Conservation (phyloP, 2,329 filamentous ascomycete genomes). For the Laburnicola sp. region DNA sequence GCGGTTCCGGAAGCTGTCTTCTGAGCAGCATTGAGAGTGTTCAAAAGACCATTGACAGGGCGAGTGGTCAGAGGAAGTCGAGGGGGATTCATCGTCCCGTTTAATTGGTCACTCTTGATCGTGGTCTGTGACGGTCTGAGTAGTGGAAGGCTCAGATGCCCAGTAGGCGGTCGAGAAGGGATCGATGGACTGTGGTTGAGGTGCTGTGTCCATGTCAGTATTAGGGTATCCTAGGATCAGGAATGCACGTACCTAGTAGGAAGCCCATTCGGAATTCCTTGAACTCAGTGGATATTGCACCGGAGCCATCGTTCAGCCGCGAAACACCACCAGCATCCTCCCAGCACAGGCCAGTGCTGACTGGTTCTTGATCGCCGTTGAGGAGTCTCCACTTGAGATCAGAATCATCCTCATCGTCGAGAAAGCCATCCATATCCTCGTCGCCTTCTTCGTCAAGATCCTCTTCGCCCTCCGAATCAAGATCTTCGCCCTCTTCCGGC, state of each 20-base stretch:
- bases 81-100: conserved; percentile 45
- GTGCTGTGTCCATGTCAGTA: conserved; percentile 39
- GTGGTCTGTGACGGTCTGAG: conserved; percentile 12
- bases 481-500: conserved; percentile 70
- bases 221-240: background rate
- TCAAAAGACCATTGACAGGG: conserved; percentile 40
- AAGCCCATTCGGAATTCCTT: conserved; percentile 73
- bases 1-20: conserved; percentile 22
- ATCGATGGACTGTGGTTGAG: conserved; percentile 67
- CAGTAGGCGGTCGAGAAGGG: conserved; percentile 86
- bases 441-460: conserved; percentile 73
- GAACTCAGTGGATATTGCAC: conserved; percentile 54
- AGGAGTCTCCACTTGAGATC: conserved; percentile 60
- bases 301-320: conserved; percentile 51
- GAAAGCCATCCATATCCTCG: conserved; percentile 84
- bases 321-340: conserved; percentile 58
- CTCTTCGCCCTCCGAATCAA: conserved; percentile 67
- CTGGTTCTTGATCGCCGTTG: conserved; percentile 71
- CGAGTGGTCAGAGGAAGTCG: conserved; percentile 48
- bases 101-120: conserved; percentile 20
- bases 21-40: conserved; percentile 31
- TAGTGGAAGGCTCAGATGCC: conserved; percentile 47
- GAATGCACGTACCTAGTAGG: conserved; percentile 62
- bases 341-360: conserved; percentile 82
- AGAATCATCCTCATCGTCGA: conserved; percentile 77